Evolutionary conservation across 495 filamentous ascomycete species (phyloP).

Genomic region (Symbiotaphrina buchneri): DNA sequence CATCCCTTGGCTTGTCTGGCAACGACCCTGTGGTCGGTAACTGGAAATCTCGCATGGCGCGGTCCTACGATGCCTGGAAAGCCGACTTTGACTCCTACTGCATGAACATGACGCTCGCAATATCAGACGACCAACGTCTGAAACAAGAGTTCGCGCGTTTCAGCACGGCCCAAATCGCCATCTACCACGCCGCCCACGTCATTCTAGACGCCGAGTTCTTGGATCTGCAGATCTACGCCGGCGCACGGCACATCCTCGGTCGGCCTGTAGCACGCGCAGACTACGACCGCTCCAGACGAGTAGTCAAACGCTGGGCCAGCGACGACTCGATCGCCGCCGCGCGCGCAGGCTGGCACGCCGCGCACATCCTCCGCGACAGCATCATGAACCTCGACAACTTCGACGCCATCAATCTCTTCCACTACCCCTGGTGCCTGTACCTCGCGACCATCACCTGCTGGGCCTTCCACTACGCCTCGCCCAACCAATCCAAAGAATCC

Average conservation of each 20-base stretch:
- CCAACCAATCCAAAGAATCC: neutral
- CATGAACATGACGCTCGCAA: conserved; percentile 13
- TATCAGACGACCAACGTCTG: conserved; percentile 7
- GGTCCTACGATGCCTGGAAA: conserved; percentile 30
- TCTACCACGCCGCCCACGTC: conserved; percentile 27
- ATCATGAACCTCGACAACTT: conserved; percentile 23
- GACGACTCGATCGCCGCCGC: conserved; percentile 7
- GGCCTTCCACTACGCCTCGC: conserved; percentile 19
- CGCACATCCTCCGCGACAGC: conserved; percentile 20
- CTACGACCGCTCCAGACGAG: conserved; percentile 19
- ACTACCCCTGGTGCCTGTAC: conserved; percentile 34
- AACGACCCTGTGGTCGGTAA: conserved; percentile 17
- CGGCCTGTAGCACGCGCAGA: conserved; percentile 20
- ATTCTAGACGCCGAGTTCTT: conserved; percentile 27
- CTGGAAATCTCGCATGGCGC: conserved; percentile 23
- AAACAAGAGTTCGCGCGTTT: conserved; percentile 17
- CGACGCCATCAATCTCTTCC: conserved; percentile 25
- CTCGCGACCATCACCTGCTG: conserved; percentile 27
- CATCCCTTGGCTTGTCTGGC: conserved; percentile 17
- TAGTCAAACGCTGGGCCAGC: conserved; percentile 18
- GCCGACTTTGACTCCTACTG: conserved; percentile 25
- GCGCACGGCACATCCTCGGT: conserved; percentile 26
- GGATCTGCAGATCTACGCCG: conserved; percentile 30
- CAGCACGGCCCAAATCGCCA: conserved; percentile 18
- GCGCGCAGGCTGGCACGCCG: conserved; percentile 21